phyloP scores from a whole-genome alignment of 305 asterid species.

The Fraxinus nigra region DNA sequence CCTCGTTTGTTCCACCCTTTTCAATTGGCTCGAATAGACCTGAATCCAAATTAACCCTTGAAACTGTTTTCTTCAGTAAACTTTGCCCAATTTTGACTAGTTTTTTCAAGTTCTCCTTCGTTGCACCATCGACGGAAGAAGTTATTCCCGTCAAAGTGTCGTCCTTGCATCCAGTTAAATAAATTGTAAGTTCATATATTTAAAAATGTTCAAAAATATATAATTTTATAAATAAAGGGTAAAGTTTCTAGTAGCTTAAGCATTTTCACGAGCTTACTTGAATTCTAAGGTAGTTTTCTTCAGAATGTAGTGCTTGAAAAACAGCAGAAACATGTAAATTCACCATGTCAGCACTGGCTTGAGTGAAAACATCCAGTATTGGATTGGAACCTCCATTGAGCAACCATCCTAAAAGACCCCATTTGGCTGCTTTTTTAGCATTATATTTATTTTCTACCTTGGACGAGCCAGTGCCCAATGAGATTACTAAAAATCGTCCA shows the following conservation, averaged over 20 bases:
- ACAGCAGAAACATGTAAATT: slow-evolving; percentile 35
- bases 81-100: slow-evolving; percentile 29
- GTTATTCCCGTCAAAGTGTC: slow-evolving; percentile 30
- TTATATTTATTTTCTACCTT: slow-evolving; percentile 29
- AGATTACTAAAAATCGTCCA: slow-evolving; percentile 38
- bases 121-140: slow-evolving; percentile 40
- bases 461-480: slow-evolving; percentile 40
- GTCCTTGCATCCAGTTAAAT: slow-evolving; percentile 22
- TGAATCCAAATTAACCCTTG: slow-evolving; percentile 37
- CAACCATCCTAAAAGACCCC: slow-evolving; percentile 49
- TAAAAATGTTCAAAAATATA: not conserved
- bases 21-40: slow-evolving; percentile 28
- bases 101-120: slow-evolving; percentile 35
- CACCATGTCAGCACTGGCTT: slow-evolving; percentile 48
- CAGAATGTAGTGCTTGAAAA: slow-evolving; percentile 32
- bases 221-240: too few relatives aligned
- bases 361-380: slow-evolving; percentile 32
- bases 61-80: slow-evolving; percentile 35
- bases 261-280: slow-evolving; percentile 22
- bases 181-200: not conserved
- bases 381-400: slow-evolving; percentile 26
- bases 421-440: slow-evolving; percentile 37
- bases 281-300: slow-evolving; percentile 38
- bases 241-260: not conserved
- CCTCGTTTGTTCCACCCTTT: slow-evolving; percentile 36